Evolutionary conservation across 306 rosid species (phyloP).

Genomic region (Mucuna pruriens): DNA sequence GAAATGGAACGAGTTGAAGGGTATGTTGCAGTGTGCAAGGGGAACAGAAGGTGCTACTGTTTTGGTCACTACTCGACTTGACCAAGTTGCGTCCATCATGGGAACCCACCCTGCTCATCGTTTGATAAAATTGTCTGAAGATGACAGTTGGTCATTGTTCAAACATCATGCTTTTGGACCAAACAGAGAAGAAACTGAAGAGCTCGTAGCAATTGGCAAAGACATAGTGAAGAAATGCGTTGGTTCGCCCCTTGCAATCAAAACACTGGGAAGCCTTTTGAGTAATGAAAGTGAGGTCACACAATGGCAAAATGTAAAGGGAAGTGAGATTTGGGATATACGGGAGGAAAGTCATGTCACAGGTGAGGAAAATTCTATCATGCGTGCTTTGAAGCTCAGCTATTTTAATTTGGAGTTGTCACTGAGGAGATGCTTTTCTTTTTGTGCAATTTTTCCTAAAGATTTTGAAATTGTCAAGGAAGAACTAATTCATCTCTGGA

Average conservation of each 20-base stretch:
- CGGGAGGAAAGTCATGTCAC: not conserved
- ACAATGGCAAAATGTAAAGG: slow-evolving; percentile 12
- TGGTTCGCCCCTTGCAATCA: not conserved
- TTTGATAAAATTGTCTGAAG: not conserved
- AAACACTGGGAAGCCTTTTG: slow-evolving; percentile 20
- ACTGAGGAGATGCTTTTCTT: too few relatives aligned
- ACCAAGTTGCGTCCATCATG: slow-evolving; percentile 34
- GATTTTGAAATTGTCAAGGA: too few relatives aligned
- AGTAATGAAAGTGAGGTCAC: too few relatives aligned
- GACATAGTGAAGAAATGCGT: slow-evolving; percentile 36
- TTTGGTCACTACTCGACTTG: slow-evolving; percentile 38
- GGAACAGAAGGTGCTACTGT: slow-evolving; percentile 9
- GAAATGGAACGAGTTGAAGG: slow-evolving; percentile 37
- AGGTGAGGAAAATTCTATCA: too few relatives aligned
- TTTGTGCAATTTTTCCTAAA: too few relatives aligned
- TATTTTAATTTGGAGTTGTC: too few relatives aligned
- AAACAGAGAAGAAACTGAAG: not conserved
- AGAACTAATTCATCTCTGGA: slow-evolving; percentile 33
- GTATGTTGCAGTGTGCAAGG: not conserved
- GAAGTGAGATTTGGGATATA: not conserved
- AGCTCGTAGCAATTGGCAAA: slow-evolving; percentile 30
- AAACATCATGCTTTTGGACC: slow-evolving; percentile 34
- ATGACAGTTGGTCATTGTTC: slow-evolving; percentile 42
- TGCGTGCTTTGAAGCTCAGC: too few relatives aligned
- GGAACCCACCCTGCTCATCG: not conserved